Conservation (phyloP, 139 green algal genomes). For the Chlamydomonas asymmetrica region DNA sequence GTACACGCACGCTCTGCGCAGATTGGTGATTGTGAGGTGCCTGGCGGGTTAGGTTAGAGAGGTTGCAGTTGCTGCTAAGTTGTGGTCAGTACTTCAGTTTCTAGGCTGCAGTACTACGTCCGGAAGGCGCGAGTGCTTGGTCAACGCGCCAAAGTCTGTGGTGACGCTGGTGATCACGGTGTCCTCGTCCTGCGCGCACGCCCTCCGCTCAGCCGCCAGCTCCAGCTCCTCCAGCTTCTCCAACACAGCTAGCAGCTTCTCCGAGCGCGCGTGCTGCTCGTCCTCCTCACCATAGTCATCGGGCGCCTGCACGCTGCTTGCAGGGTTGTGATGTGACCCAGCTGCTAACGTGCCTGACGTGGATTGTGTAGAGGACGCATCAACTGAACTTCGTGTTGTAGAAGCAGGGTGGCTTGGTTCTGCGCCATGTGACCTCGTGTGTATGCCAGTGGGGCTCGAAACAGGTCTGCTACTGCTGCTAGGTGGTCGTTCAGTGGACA, state of each 20-base stretch:
- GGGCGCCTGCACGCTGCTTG: not conserved
- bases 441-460: too few species aligned
- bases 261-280: not conserved
- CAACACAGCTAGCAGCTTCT: constrained; percentile 23
- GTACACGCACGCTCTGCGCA: too few species aligned
- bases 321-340: not conserved
- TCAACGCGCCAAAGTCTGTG: constrained; percentile 6
- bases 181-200: constrained; percentile 16
- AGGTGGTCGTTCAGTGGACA: too few species aligned
- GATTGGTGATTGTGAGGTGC: too few species aligned
- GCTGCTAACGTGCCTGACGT: not conserved
- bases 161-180: not conserved
- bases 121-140: constrained; percentile 25
- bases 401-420: too few species aligned
- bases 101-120: constrained; percentile 30
- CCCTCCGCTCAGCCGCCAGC: not conserved
- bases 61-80: too few species aligned
- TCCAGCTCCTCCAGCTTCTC: constrained; percentile 35
- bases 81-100: too few species aligned
- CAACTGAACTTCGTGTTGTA: too few species aligned
- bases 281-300: not conserved
- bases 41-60: too few species aligned
- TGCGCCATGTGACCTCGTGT: too few species aligned
- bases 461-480: too few species aligned
- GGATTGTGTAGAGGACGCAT: too few species aligned